Conservation (phyloP, 192 early-diverging fungal species). For the Mortierella hygrophila region DNA sequence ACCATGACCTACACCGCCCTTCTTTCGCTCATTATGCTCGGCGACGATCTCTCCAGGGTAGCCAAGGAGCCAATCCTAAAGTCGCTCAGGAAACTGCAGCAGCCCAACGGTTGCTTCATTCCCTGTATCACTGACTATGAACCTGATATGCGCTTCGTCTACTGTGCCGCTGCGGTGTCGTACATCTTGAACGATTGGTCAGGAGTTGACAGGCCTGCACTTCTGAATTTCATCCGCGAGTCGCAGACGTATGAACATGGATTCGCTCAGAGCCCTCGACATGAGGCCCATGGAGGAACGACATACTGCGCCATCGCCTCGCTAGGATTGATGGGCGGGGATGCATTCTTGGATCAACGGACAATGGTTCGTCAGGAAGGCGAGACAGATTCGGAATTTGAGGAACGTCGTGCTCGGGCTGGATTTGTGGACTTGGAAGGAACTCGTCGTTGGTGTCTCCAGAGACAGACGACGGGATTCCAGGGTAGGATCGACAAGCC, state of each 20-base stretch:
- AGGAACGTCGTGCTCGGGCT: constrained; percentile 57
- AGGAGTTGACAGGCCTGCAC: constrained; percentile 77
- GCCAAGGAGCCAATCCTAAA: constrained; percentile 75
- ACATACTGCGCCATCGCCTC: constrained; percentile 92
- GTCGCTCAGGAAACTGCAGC: constrained; percentile 76
- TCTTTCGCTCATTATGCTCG: constrained; percentile 79
- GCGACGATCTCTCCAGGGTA: constrained; percentile 91
- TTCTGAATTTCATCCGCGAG: constrained; percentile 69
- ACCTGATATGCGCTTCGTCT: constrained; percentile 92
- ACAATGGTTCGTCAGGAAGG: constrained; percentile 32
- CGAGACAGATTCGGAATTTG: constrained; percentile 28
- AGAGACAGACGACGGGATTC: constrained; percentile 87
- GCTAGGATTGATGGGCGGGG: constrained; percentile 74
- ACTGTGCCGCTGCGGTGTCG: constrained; percentile 87
- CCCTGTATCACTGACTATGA: constrained; percentile 60
- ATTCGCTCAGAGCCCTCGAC: constrained; percentile 80
- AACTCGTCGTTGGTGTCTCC: constrained; percentile 81
- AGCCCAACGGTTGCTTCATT: constrained; percentile 79
- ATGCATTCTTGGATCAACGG: constrained; percentile 30
- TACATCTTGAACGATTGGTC: constrained; percentile 91
- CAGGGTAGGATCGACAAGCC: constrained; percentile 91
- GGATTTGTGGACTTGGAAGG: constrained; percentile 67
- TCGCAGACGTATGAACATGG: constrained; percentile 81
- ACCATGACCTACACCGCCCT: constrained; percentile 95
- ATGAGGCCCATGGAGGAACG: constrained; percentile 93